Evolutionary conservation across 2,329 filamentous ascomycete genomes (phyloP).

Genomic region (Phoma sp.): DNA sequence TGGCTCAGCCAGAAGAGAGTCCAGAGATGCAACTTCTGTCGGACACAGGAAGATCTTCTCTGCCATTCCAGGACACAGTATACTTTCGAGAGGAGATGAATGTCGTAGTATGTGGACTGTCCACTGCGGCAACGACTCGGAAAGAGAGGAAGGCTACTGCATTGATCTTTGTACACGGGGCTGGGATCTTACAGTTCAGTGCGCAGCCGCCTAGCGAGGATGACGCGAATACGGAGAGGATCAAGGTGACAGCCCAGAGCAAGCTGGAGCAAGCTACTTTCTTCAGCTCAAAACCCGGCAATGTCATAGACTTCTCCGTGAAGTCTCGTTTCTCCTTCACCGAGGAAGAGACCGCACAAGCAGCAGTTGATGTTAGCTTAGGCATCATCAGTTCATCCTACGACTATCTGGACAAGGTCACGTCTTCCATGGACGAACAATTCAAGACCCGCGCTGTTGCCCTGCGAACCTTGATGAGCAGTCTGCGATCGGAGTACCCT

Average conservation of each 20-base stretch:
- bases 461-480: conserved; percentile 73
- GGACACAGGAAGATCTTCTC: conserved; percentile 36
- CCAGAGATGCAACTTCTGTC: conserved; percentile 76
- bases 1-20: conserved; percentile 69
- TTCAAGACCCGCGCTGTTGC: conserved; percentile 75
- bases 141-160: conserved; percentile 50
- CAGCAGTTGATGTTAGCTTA: conserved; percentile 77
- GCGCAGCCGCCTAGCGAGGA: conserved; percentile 65
- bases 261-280: conserved; percentile 96
- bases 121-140: conserved; percentile 52
- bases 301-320: conserved; percentile 83
- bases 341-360: conserved; percentile 72
- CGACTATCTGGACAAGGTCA: conserved; percentile 72
- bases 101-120: conserved; percentile 58
- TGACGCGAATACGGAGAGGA: conserved; percentile 49
- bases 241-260: conserved; percentile 76
- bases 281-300: conserved; percentile 80
- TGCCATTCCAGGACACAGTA: conserved; percentile 84
- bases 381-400: conserved; percentile 82
- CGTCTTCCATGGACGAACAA: conserved; percentile 81
- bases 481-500: conserved; percentile 69
- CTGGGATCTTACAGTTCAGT: conserved; percentile 63
- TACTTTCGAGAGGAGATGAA: conserved; percentile 68
- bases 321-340: conserved; percentile 71
- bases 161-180: conserved; percentile 62